A percentile compares a stretch with the other conserved stretches of the same genome.
These are phyloP conservation scores for Liquidambar formosana DNA, from an alignment of 164 flowering plant genomes.

Conservation along the genomic window DNA sequence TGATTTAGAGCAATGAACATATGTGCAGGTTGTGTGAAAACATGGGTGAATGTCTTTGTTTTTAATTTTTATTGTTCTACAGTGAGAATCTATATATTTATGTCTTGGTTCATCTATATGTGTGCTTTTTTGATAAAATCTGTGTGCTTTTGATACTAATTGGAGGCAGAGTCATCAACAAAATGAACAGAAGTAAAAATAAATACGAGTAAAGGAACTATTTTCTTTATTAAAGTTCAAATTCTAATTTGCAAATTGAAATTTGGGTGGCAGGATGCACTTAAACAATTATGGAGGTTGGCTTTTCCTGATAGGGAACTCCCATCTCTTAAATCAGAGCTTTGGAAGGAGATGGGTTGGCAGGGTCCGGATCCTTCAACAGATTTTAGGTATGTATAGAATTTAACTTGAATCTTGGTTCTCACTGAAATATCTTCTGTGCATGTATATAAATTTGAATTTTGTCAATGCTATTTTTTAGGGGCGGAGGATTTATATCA, in stretches of 20 bases:
- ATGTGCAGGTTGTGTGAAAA: too few species aligned
- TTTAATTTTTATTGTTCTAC: too few species aligned
- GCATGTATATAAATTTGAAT: slow-evolving; percentile 1
- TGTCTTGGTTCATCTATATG: not conserved
- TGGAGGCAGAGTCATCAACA: not conserved
- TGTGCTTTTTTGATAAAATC: too few species aligned
- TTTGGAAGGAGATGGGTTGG: slow-evolving; percentile 99
- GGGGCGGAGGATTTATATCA: slow-evolving; percentile 95
- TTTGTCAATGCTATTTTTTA: slow-evolving; percentile 22
- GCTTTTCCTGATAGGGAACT: slow-evolving; percentile 78
- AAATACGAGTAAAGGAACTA: not conserved
- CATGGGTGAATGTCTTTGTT: not conserved
- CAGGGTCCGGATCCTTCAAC: slow-evolving; percentile 97
- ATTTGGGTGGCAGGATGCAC: slow-evolving; percentile 71
- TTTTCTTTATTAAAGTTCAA: not conserved
- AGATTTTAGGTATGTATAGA: slow-evolving; percentile 70
- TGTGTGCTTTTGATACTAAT: not conserved
- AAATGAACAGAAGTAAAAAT: not conserved
- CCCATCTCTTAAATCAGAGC: slow-evolving; percentile 81
- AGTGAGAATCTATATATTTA: too few species aligned
- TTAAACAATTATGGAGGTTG: slow-evolving; percentile 79
- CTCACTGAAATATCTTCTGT: not conserved
- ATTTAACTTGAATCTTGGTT: not conserved
- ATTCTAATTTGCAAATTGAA: not conserved
- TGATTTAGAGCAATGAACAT: too few species aligned